These are phyloP conservation scores for Penicillium sp. DNA, from an alignment of 2,329 filamentous ascomycete genomes.

Conservation along the genomic window DNA sequence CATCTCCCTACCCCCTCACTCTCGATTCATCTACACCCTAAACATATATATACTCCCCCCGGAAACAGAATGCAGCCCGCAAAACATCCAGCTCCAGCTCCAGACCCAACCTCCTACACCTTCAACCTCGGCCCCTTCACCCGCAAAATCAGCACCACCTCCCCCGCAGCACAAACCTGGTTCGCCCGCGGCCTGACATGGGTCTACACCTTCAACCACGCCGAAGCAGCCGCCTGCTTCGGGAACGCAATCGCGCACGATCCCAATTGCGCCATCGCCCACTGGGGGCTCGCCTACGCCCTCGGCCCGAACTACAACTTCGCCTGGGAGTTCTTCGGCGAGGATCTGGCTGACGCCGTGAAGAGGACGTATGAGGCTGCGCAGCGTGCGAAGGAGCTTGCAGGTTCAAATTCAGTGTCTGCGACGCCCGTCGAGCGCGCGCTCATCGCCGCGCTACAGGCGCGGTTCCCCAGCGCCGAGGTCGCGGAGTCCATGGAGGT, in stretches of 20 bases:
- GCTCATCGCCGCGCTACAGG: conserved; percentile 66
- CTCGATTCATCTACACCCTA: no score
- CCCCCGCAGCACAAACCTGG: conserved; percentile 36
- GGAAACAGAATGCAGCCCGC: no score
- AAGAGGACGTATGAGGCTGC: conserved; percentile 53
- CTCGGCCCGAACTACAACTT: conserved; percentile 81
- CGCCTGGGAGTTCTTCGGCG: conserved; percentile 73
- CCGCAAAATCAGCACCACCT: conserved; percentile 37
- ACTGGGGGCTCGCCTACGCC: conserved; percentile 61
- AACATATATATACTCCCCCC: no score
- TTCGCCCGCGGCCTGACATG: conserved; percentile 42
- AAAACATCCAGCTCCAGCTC: no score
- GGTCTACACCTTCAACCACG: conserved; percentile 47
- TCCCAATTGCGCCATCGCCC: conserved; percentile 43
- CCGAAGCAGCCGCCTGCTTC: conserved; percentile 44
- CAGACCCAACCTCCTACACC: conserved; percentile 15
- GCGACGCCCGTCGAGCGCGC: conserved; percentile 58
- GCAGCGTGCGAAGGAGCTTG: conserved; percentile 46
- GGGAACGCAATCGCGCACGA: conserved; percentile 41
- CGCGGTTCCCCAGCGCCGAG: conserved; percentile 63
- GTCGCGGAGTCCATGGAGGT: conserved; percentile 52
- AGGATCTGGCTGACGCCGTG: conserved; percentile 60
- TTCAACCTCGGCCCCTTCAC: conserved; percentile 41
- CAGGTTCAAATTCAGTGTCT: conserved; percentile 34
- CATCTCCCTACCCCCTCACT: no score